A percentile compares a stretch with the other conserved stretches of the same genome.
phyloP scores from a whole-genome alignment of 179 eudicot genomes.

The Beta corolliflora region DNA sequence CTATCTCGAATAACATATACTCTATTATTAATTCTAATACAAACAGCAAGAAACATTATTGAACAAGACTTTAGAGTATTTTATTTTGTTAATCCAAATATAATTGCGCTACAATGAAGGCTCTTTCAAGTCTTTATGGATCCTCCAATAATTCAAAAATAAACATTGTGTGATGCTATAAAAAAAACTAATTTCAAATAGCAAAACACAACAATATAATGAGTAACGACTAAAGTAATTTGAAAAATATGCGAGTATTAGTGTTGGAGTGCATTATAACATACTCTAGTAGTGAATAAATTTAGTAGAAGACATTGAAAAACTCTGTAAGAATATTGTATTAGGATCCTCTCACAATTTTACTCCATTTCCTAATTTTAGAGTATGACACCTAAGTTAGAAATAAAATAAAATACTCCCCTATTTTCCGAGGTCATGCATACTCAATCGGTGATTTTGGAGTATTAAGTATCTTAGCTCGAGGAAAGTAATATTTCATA shows the following conservation, averaged over 20 bases:
- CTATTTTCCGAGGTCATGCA: too few relatives aligned
- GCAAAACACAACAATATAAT: not conserved
- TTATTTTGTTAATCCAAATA: not conserved
- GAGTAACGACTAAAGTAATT: not conserved
- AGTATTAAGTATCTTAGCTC: too few relatives aligned
- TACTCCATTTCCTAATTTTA: too few relatives aligned
- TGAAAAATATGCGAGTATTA: not conserved
- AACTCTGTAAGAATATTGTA: too few relatives aligned
- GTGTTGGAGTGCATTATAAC: not conserved
- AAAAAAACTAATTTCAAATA: not conserved
- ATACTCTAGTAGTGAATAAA: not conserved
- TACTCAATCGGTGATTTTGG: too few relatives aligned
- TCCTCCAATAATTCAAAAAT: not conserved
- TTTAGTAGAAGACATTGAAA: not conserved
- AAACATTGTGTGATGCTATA: not conserved
- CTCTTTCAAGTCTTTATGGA: not conserved
- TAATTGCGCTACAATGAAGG: not conserved
- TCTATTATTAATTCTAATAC: too few relatives aligned
- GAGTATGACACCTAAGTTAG: too few relatives aligned
- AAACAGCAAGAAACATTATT: not conserved
- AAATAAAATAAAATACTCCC: too few relatives aligned
- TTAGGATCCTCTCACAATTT: too few relatives aligned
- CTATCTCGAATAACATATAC: too few relatives aligned
- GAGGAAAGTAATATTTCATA: not conserved
- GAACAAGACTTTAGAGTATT: not conserved